Evolutionary conservation across 495 filamentous ascomycete genomes (phyloP).

Genomic region (Aspergillus ostianus): DNA sequence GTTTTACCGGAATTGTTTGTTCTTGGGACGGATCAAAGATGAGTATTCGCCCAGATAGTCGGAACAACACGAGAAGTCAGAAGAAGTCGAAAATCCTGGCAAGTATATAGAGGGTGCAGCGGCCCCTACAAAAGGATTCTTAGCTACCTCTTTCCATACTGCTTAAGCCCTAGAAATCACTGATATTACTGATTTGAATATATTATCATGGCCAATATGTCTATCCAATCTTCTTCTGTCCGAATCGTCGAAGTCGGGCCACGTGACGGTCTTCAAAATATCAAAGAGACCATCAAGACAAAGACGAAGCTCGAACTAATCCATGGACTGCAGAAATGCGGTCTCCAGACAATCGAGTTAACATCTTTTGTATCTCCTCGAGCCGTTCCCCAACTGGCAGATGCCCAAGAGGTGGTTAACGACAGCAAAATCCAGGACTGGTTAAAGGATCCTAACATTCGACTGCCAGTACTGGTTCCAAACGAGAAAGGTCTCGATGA

Average conservation of each 20-base stretch:
- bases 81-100: too few relatives aligned
- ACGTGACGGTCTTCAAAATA: slow-evolving; percentile 48
- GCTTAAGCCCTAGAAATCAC: too few relatives aligned
- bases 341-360: slow-evolving; percentile 39
- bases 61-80: too few relatives aligned
- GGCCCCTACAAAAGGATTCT: too few relatives aligned
- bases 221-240: too few relatives aligned
- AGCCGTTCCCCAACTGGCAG: slow-evolving; percentile 43
- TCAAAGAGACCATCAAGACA: slow-evolving; percentile 31
- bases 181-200: too few relatives aligned
- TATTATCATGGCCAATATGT: too few relatives aligned
- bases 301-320: slow-evolving; percentile 41
- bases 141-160: too few relatives aligned
- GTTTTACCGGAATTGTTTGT: too few relatives aligned
- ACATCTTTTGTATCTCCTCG: slow-evolving; percentile 45
- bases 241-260: slow-evolving; percentile 49
- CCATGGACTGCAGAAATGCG: slow-evolving; percentile 25
- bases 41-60: too few relatives aligned
- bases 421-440: slow-evolving; percentile 10
- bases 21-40: too few relatives aligned
- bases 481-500: slow-evolving; percentile 41
- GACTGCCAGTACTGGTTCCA: slow-evolving; percentile 38
- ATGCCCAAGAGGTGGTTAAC: slow-evolving; percentile 33
- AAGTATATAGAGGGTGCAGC: too few relatives aligned
- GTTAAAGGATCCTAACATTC: slow-evolving; percentile 10